These are phyloP conservation scores for Takashimella tepidaria DNA, from an alignment of 1,284 basidiomycete genomes.

Conservation along the genomic window DNA sequence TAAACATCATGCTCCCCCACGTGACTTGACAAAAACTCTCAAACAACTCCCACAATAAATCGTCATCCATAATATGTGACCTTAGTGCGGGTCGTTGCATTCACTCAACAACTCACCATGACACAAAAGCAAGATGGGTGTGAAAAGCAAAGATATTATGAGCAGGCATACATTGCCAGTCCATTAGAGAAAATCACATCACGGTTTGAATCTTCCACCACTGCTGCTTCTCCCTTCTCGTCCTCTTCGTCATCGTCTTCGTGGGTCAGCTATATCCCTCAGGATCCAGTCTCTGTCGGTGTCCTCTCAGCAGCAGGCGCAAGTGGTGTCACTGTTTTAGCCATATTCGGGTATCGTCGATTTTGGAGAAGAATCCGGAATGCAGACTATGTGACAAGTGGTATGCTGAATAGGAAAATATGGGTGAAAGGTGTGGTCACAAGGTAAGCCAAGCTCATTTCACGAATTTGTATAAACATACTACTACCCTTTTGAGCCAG, in stretches of 20 bases:
- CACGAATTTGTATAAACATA: too few species aligned
- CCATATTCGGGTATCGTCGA: conserved; percentile 52
- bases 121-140: background rate
- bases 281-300: conserved; percentile 34
- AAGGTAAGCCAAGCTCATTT: conserved; percentile 51
- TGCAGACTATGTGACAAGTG: conserved; percentile 60
- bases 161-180: background rate
- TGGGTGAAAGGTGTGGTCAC: conserved; percentile 72
- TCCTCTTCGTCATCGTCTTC: background rate
- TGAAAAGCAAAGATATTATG: background rate
- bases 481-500: too few species aligned
- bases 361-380: conserved; percentile 59
- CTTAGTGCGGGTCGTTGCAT: background rate
- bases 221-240: background rate
- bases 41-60: too few species aligned
- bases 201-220: background rate
- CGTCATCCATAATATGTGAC: too few species aligned
- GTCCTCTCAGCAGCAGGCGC: conserved; percentile 31
- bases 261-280: background rate
- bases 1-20: background rate
- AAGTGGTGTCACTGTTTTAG: conserved; percentile 48
- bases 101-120: background rate
- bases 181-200: background rate
- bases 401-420: conserved; percentile 54
- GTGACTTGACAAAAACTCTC: background rate